phyloP scores from a whole-genome alignment of 179 eudicot species.

The Amaranthus tricolor region DNA sequence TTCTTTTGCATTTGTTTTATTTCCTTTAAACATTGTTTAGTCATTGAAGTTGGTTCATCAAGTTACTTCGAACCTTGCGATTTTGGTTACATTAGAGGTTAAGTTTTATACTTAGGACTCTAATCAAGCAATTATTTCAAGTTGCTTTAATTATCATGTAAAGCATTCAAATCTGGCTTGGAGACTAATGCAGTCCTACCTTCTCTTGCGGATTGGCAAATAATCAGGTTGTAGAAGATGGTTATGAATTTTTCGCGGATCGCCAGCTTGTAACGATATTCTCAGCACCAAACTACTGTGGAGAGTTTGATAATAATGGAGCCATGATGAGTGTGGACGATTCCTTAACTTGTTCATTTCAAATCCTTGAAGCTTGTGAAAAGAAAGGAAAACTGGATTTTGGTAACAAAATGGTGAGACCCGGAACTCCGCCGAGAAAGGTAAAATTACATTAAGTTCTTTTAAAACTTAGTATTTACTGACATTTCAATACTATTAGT shows the following conservation, averaged over 20 bases:
- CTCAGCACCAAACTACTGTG: too few species aligned
- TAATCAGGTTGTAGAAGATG: slow-evolving; percentile 76
- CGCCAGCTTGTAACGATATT: slow-evolving; percentile 59
- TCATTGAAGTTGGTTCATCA: too few species aligned
- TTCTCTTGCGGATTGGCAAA: slow-evolving; percentile 13
- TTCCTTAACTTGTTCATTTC: slow-evolving; percentile 63
- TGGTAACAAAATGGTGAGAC: slow-evolving; percentile 51
- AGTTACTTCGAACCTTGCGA: too few species aligned
- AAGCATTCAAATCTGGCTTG: background rate
- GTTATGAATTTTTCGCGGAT: slow-evolving; percentile 73
- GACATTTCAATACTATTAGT: too few species aligned
- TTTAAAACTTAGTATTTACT: too few species aligned
- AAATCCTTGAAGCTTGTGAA: slow-evolving; percentile 63
- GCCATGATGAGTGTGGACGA: slow-evolving; percentile 87
- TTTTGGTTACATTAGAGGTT: too few species aligned
- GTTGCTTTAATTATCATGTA: background rate
- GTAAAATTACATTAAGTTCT: slow-evolving; percentile 21
- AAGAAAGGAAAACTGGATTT: slow-evolving; percentile 66
- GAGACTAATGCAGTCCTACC: background rate
- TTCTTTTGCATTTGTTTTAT: too few species aligned
- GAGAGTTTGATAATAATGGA: slow-evolving; percentile 45
- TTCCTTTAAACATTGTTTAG: too few species aligned
- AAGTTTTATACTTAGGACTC: too few species aligned
- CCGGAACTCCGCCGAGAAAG: slow-evolving; percentile 77
- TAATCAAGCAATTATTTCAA: background rate